Evolutionary conservation across 257 asterid genomes (phyloP).

Genomic region (Primulina eburnea): DNA sequence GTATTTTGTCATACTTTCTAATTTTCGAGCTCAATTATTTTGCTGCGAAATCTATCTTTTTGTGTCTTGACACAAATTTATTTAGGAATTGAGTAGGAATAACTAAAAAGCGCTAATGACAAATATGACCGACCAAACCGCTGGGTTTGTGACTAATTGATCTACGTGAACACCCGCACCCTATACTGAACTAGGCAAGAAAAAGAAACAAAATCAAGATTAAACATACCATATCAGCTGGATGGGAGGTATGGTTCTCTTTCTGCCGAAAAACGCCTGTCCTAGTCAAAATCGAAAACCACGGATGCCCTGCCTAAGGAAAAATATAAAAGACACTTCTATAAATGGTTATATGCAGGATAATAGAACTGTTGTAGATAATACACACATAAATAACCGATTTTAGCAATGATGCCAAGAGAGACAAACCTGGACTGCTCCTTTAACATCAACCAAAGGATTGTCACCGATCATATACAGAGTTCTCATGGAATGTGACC

Average conservation of each 20-base stretch:
- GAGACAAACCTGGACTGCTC: background rate
- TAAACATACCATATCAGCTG: background rate
- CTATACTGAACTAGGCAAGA: background rate
- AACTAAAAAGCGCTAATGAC: too few relatives aligned
- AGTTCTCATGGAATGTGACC: background rate
- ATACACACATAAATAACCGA: background rate
- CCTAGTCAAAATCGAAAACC: background rate
- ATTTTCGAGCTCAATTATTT: too few relatives aligned
- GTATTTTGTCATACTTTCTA: too few relatives aligned
- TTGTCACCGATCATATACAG: background rate
- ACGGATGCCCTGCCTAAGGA: background rate
- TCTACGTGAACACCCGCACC: background rate
- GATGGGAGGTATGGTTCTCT: background rate
- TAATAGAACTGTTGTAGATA: background rate
- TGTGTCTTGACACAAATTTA: too few relatives aligned
- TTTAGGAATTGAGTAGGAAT: too few relatives aligned
- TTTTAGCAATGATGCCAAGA: background rate
- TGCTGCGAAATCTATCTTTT: too few relatives aligned
- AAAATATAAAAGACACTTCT: background rate
- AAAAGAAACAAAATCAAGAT: background rate
- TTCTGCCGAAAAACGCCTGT: background rate
- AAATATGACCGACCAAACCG: too few relatives aligned
- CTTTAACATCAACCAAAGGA: background rate
- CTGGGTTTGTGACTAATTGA: background rate
- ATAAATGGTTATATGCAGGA: too few relatives aligned